Evolutionary conservation across 2,329 filamentous ascomycete species (phyloP), one percentile per base, ranked within the genome.

Genomic region (Rosellinia necatrix): DNA sequence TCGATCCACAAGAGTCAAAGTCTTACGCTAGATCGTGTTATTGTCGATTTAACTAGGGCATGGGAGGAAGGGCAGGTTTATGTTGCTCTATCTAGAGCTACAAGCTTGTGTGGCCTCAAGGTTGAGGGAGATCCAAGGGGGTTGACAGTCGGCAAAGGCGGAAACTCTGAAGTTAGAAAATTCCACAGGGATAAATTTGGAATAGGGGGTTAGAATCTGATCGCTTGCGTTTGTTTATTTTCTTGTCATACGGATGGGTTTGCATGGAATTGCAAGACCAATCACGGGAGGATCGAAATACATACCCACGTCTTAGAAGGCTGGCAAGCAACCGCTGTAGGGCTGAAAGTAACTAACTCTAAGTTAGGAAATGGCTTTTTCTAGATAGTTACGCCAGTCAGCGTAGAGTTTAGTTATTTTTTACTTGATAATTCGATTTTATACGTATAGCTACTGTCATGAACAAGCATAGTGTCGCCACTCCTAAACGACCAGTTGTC

Each of bases 1-100:
- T 87, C 79, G 0, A 80, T 86, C 2, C 85, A 88, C 66, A 87
- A 85, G 66, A 77, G 77, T 3, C 82, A 88, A 70, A 83, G 84
- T 3, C 81, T 87, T 75, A 86, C 84, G 1, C 71, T 89, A 3
- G 79, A 86, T 17, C 76, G 76, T 3, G 83, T 84, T 2, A 74
- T 79, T 2, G 81, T 88, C 1, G 71, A 87, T 63, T 65, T 88
- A 4, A 66, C 68, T 0, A 67, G 69, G 4, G 76, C 76, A 0
- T 88, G 86, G 62, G 81, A 81, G 54, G 72, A 77, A 24, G 83
- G 83, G 0, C 84, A 87, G 69, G 78, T 80, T 0, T 88, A 88
- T 53, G 85, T 88, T 6, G 83, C 83, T n/a, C 72, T 87, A 13
- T 83, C 80, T 17, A 71, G 84, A 59, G 83, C 81, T n/a, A 75